Evolutionary conservation across 2,329 filamentous ascomycete genomes (phyloP).

Genomic region (Lecanicillium sp.): DNA sequence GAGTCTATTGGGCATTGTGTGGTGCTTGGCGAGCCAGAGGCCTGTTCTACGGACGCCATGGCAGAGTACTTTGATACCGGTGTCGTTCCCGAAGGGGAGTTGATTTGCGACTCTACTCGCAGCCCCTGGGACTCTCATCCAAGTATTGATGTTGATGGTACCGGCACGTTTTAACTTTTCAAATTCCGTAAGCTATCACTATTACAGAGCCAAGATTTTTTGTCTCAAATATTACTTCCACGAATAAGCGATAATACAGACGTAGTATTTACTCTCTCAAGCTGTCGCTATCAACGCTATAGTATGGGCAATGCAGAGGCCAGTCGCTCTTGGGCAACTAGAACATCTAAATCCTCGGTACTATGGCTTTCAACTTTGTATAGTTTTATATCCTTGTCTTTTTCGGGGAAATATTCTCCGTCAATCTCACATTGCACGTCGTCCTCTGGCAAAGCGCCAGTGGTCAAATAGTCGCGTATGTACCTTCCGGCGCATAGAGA

Average conservation of each 20-base stretch:
- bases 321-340: conserved; percentile 8
- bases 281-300: no score
- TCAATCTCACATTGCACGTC: conserved; percentile 29
- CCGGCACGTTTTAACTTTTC: no score
- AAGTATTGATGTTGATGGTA: no score
- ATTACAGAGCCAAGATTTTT: no score
- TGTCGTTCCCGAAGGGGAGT: conserved; percentile 11
- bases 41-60: conserved; percentile 13
- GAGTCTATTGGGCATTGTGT: conserved; percentile 15
- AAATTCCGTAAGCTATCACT: no score
- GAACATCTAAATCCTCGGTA: conserved; percentile 5
- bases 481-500: conserved; percentile 27
- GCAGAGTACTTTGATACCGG: conserved; percentile 15
- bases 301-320: not conserved
- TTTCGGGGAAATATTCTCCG: conserved; percentile 27
- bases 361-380: conserved; percentile 1
- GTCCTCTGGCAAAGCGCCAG: conserved; percentile 27
- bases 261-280: not conserved
- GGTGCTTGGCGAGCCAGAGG: not conserved
- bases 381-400: conserved; percentile 9
- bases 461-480: conserved; percentile 26
- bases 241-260: no score
- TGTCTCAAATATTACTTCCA: no score
- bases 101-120: conserved; percentile 11
- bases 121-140: conserved; percentile 10